Evolutionary conservation across 768 basidiomycete species (phyloP), one percentile per base, ranked within the genome.

Genomic region (Russula emetica): DNA sequence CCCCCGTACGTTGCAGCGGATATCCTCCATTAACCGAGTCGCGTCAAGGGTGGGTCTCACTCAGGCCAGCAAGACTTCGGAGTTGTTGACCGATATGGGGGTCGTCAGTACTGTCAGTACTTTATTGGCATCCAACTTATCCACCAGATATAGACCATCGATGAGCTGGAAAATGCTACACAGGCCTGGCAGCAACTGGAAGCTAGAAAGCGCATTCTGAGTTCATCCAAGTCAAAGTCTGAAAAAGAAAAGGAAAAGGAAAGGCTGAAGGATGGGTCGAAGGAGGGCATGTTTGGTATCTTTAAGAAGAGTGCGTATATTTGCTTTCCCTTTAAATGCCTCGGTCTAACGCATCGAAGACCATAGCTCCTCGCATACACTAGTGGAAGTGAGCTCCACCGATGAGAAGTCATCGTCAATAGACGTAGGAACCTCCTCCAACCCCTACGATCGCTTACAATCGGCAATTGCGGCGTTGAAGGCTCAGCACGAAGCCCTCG

Each of bases 81-180:
- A 72, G 30, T 75, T 87, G 59, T 76, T 84, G 20, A 87, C 90
- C 54, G 86, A 88, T 70, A 88, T 92, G 79, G 81, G 80, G 34
- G 71, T 69, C 63, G 90, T 90, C 71, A 63, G 82, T 78, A 61
- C 47, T 51, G 5, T 32, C 22, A 22, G 36, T n/a, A 28, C 60
- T 22, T 28, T 55, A 13, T 36, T 42, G 36, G 55, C 7, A 42
- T 52, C 14, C 5, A n/a, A 28, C 60, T 64, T 26, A 55, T 58
- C 44, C 28, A 24, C 61, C 63, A 30, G 60, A 54, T 60, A 90
- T 60, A 91, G 89, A 80, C 80, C 2, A 79, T 90, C 58, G 70
- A 76, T 36, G 81, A 84, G 60, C 75, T 91, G 2, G 86, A 92
- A 68, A 75, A 74, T 30, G 79, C 83, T 2, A 74, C 89, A 51